Base-by-base conservation (phyloP, 164 flowering plant genomes). In the Berberis thunbergii region DNA sequence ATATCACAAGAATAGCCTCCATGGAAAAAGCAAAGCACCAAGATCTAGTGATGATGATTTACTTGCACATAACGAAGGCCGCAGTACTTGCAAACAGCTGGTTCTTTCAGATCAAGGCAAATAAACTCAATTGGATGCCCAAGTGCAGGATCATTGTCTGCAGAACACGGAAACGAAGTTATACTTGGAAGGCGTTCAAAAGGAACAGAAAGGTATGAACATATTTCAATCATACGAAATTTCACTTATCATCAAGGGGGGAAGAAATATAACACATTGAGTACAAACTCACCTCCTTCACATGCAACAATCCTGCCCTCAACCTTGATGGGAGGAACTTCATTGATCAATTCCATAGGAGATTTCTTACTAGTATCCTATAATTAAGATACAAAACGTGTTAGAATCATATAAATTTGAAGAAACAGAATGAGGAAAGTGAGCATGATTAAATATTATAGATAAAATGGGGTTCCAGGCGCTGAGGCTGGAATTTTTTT, bases 51-150 rank as follows among this genome's bases (percentile, higher is more conserved):
- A 65, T 89, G 90, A 74, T 87, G 84, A 63, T 72, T 26, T 26
- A 26, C 68, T 60, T 83, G 98, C 64, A 88, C 86, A 73, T 80
- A 94, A 42, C 98, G 98, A 13, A 94, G 80, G 67, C 98, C 98
- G 66, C 98, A 94, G 62, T 94, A 94, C 76, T 94, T 94, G 88
- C 98, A 94, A 48, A 94, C 56, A 42, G 97, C 97, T 38, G 98
- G 98, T 53, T 79, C 84, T 44, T 72, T 73, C 74, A 72, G 63
- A 73, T 94, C 98, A 41, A 94, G 91, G 73, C 98, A 91, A 65
- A 94, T 94, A 77, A 80, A 91, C 76, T 94, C 97, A 73, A 94
- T 88, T 26, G 98, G 98, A 71, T 94, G 98, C 41, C 98, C 98
- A 39, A 94, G 88, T 6, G 97, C 91, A 45, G 98, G 96, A 70